Conservation (phyloP, 1,284 basidiomycete genomes). For the Sporisorium scitamineum region DNA sequence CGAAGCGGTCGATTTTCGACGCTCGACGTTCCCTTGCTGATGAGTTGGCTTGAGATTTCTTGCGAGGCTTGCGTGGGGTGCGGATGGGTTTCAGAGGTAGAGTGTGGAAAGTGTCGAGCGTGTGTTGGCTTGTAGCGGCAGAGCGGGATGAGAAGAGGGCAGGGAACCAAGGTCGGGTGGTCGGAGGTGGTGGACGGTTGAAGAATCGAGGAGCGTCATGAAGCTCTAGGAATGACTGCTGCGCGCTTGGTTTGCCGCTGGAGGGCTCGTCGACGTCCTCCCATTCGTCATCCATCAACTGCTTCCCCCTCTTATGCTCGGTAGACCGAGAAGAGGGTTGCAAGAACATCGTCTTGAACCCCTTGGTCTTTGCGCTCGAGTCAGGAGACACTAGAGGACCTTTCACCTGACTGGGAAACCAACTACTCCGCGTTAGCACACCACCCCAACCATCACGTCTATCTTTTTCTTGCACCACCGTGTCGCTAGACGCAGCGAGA, state of each 20-base stretch:
- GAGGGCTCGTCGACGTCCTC: slow-evolving; percentile 21
- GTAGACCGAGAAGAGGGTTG: too few species aligned
- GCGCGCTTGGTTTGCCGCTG: too few species aligned
- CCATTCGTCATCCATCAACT: slow-evolving; percentile 28
- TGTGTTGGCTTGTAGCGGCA: not conserved
- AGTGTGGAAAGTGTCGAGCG: slow-evolving; percentile 11
- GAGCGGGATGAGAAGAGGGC: not conserved
- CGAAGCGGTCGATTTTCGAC: slow-evolving; percentile 30
- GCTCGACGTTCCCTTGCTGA: slow-evolving; percentile 2
- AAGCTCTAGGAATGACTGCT: slow-evolving; percentile 30
- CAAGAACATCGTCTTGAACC: slow-evolving; percentile 19
- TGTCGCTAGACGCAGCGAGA: not conserved
- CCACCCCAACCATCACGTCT: slow-evolving; percentile 48
- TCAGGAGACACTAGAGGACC: slow-evolving; percentile 37
- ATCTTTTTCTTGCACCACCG: slow-evolving; percentile 3
- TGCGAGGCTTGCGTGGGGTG: not conserved
- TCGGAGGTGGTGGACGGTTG: slow-evolving; percentile 1
- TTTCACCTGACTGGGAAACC: slow-evolving; percentile 23
- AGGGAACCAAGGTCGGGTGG: not conserved
- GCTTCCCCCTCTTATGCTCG: too few species aligned
- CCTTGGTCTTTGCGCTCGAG: not conserved
- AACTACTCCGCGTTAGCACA: slow-evolving; percentile 26
- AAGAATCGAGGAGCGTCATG: slow-evolving; percentile 24
- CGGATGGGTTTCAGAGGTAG: not conserved
- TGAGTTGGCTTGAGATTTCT: slow-evolving; percentile 15